Conservation (phyloP, 2,329 filamentous ascomycete genomes). For the Epichloe festucae region DNA sequence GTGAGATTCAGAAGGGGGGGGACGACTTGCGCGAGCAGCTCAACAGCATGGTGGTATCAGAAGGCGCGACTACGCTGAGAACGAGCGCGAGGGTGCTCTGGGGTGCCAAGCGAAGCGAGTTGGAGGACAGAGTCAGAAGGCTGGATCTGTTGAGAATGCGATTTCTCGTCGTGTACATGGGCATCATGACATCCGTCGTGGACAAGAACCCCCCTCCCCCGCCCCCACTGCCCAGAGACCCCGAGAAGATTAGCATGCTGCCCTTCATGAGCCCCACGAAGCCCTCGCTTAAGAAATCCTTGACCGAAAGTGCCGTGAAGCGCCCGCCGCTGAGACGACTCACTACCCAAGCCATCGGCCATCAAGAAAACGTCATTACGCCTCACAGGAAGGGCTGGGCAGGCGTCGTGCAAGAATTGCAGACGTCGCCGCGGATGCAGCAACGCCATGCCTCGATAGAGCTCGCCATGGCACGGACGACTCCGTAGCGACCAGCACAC, state of each 20-base stretch:
- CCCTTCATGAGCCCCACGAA: conserved; percentile 18
- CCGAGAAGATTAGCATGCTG: conserved; percentile 20
- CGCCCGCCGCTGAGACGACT: conserved; percentile 38
- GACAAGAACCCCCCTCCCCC: conserved; percentile 22
- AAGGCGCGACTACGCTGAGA: conserved; percentile 28
- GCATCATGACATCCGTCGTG: conserved; percentile 32
- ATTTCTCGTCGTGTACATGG: conserved; percentile 52
- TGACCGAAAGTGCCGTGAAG: conserved; percentile 31
- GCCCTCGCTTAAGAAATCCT: conserved; percentile 25
- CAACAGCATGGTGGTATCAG: conserved; percentile 37
- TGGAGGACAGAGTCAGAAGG: conserved; percentile 45
- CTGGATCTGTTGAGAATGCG: conserved; percentile 51
- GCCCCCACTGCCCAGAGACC: conserved; percentile 17
- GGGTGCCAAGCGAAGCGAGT: conserved; percentile 38
- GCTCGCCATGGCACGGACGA: conserved; percentile 32
- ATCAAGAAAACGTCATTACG: conserved; percentile 33
- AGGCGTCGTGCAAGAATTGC: conserved; percentile 49
- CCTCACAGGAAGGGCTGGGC: conserved; percentile 45
- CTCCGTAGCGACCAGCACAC: conserved; percentile 6
- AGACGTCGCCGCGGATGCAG: conserved; percentile 46
- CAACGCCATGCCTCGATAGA: conserved; percentile 52
- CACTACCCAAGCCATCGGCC: conserved; percentile 40
- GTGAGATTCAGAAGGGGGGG: conserved; percentile 49
- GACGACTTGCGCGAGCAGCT: conserved; percentile 50
- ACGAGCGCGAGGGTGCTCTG: conserved; percentile 41